Evolutionary conservation across 106 monocot genomes (phyloP).

Genomic region (Apostasia shenzhenica): DNA sequence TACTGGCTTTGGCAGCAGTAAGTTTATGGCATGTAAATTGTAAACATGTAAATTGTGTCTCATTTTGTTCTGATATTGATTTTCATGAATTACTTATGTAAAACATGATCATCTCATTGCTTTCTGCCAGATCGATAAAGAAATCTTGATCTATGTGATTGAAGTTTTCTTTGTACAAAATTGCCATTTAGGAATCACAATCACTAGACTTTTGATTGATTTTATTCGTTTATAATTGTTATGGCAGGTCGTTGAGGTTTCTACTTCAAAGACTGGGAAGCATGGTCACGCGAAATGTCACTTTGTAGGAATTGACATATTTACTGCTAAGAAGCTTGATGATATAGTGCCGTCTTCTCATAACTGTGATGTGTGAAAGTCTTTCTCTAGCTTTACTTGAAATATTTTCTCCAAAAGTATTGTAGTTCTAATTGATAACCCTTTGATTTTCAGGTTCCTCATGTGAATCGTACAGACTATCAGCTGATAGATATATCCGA

Average conservation of each 20-base stretch:
- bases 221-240: neutral
- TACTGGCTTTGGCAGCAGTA: too few species aligned
- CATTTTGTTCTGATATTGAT: too few species aligned
- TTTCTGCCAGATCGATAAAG: too few species aligned
- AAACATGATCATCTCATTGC: too few species aligned
- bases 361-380: constrained; percentile 29
- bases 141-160: too few species aligned
- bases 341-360: constrained; percentile 48
- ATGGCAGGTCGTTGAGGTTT: constrained; percentile 43
- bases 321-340: constrained; percentile 38
- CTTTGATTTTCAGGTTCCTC: constrained; percentile 21
- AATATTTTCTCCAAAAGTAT: neutral
- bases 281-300: constrained; percentile 48
- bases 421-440: neutral
- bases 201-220: neutral
- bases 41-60: too few species aligned
- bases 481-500: constrained; percentile 38
- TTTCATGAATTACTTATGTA: too few species aligned
- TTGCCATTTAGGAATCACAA: too few species aligned
- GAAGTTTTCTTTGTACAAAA: too few species aligned
- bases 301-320: constrained; percentile 41
- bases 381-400: neutral
- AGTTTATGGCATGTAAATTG: too few species aligned
- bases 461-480: constrained; percentile 38
- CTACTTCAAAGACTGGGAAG: constrained; percentile 46